Conservation (phyloP, 345 rosid genomes). For the rapeseed (Brassica napus) region DNA sequence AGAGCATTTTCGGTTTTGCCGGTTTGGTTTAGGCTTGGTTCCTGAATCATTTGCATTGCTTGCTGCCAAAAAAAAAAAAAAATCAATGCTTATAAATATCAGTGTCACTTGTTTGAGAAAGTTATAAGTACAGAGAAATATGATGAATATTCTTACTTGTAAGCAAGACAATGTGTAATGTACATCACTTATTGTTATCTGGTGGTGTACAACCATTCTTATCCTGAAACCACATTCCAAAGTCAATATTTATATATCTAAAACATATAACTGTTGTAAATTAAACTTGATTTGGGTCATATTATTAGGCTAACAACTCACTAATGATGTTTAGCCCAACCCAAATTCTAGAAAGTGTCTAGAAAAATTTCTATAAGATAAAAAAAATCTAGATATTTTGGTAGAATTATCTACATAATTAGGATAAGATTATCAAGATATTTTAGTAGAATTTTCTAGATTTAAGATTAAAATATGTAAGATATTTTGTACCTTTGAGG, state of each 20-base stretch:
- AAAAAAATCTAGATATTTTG: too few species aligned
- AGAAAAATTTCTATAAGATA: too few species aligned
- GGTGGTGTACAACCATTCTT: conserved; percentile 82
- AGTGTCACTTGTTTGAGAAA: neutral
- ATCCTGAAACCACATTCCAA: conserved; percentile 46
- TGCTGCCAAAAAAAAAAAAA: conserved; percentile 34
- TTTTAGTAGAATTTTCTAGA: too few species aligned
- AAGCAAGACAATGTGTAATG: conserved; percentile 73
- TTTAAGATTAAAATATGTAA: too few species aligned
- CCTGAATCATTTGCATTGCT: conserved; percentile 31
- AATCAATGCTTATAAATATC: neutral
- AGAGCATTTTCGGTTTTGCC: conserved; percentile 5
- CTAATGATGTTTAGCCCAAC: too few species aligned
- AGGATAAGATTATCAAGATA: too few species aligned
- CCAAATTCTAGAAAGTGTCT: too few species aligned
- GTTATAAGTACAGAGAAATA: neutral
- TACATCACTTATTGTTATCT: conserved; percentile 76
- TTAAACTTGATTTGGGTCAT: too few species aligned
- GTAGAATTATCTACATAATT: too few species aligned
- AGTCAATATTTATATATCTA: neutral
- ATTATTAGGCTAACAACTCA: too few species aligned
- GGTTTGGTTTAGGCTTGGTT: conserved; percentile 25
- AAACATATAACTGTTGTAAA: neutral
- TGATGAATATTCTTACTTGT: conserved; percentile 46
- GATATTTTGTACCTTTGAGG: too few species aligned